These are phyloP conservation scores for Triticum turgidum DNA, from an alignment of 176 grass and related monocot species.

Conservation along the genomic window DNA sequence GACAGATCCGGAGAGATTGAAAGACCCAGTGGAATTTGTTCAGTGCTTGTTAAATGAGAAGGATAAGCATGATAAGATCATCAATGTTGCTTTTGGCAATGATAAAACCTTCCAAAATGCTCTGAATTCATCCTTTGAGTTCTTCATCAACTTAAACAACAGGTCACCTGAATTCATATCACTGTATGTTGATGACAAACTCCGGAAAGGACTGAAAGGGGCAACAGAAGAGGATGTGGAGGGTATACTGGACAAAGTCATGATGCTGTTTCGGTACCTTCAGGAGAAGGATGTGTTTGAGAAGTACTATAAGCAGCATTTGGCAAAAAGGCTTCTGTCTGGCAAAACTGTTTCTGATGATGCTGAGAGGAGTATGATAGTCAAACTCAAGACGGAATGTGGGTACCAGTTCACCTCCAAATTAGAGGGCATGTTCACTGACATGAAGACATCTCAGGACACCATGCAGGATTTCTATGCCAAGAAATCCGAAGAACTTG, in stretches of 20 bases:
- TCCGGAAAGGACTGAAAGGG: slow-evolving; percentile 89
- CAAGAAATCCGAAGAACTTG: slow-evolving; percentile 63
- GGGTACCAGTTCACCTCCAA: slow-evolving; percentile 98
- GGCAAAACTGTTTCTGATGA: slow-evolving; percentile 93
- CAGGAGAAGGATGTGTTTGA: slow-evolving; percentile 99
- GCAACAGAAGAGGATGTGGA: slow-evolving; percentile 94
- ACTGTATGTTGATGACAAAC: slow-evolving; percentile 90
- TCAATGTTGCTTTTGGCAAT: slow-evolving; percentile 87
- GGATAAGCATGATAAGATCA: slow-evolving; percentile 96
- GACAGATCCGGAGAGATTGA: slow-evolving; percentile 80
- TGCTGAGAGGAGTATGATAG: slow-evolving; percentile 98
- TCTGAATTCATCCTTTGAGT: slow-evolving; percentile 93
- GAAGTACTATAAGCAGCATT: slow-evolving; percentile 96
- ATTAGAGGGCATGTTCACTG: slow-evolving; percentile 97
- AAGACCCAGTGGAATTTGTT: slow-evolving; percentile 95
- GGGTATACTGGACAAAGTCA: slow-evolving; percentile 87
- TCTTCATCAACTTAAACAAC: slow-evolving; percentile 95
- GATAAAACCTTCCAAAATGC: slow-evolving; percentile 98
- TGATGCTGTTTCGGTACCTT: slow-evolving; percentile 97
- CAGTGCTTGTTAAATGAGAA: slow-evolving; percentile 87
- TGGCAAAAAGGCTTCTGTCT: slow-evolving; percentile 81
- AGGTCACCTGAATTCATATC: slow-evolving; percentile 98
- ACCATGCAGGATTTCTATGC: slow-evolving; percentile 92
- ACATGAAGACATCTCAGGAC: slow-evolving; percentile 98
- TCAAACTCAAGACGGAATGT: slow-evolving; percentile 97